These are phyloP conservation scores for Saccharomycopsis crataegensis DNA, from an alignment of 1,139 yeast species.

Conservation along the genomic window DNA sequence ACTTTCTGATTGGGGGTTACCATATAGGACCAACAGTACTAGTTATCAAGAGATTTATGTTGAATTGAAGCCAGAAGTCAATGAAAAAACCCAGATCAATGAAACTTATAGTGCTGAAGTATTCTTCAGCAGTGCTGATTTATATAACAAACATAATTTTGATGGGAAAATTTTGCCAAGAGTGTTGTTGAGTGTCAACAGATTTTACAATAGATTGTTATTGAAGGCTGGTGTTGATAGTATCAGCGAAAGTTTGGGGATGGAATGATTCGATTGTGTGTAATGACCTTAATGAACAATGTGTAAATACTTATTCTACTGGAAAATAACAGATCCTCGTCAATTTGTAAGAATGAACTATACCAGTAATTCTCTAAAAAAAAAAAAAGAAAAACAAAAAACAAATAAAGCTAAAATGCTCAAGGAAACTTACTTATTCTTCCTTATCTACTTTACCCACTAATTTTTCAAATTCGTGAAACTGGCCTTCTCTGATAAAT, in stretches of 20 bases:
- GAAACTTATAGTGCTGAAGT: constrained; percentile 16
- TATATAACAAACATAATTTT: constrained; percentile 11
- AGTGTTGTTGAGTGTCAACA: constrained; percentile 2
- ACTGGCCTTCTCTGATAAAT: constrained; percentile 31
- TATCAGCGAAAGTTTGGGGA: background rate
- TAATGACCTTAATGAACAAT: too few relatives aligned
- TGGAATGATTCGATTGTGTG: background rate
- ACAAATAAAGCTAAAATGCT: background rate
- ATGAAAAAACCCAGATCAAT: constrained; percentile 6
- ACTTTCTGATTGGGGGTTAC: constrained; percentile 14
- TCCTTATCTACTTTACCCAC: background rate
- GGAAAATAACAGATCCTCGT: too few relatives aligned
- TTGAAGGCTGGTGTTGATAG: constrained; percentile 11
- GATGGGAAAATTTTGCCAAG: constrained; percentile 20
- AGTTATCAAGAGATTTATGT: constrained; percentile 15
- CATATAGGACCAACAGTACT: constrained; percentile 12
- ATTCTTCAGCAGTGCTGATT: constrained; percentile 16
- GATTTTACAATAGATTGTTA: constrained; percentile 13
- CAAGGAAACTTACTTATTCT: background rate
- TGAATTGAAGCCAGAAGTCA: constrained; percentile 16
- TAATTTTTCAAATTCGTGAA: constrained; percentile 18
- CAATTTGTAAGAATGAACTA: background rate
- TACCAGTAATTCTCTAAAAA: background rate
- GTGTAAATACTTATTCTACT: too few relatives aligned
- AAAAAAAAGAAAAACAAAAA: background rate